Percentiles rank a stretch among this genome's conserved stretches.
Conservation (phyloP, 2,329 filamentous ascomycete genomes). For the Ambrosiella xylebori region DNA sequence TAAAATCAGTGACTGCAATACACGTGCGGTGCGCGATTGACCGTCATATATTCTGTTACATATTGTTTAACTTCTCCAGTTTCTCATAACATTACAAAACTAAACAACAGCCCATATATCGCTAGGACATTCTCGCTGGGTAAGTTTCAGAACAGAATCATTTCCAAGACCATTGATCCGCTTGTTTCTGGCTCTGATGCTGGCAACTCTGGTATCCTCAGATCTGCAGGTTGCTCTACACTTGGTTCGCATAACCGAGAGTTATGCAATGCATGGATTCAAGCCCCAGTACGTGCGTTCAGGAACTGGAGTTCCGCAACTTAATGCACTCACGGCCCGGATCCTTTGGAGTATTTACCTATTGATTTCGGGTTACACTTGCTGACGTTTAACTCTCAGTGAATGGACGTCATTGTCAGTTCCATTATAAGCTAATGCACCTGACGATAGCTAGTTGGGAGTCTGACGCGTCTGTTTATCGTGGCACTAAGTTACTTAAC, state of each 20-base stretch:
- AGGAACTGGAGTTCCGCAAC: not conserved
- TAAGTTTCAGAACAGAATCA: not conserved
- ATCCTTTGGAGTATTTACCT: not conserved
- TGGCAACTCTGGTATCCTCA: not conserved
- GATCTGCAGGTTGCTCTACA: not conserved
- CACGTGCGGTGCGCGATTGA: no score
- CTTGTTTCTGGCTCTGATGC: not conserved
- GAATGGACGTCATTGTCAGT: not conserved
- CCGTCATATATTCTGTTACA: no score
- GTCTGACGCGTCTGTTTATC: no score
- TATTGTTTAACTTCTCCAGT: no score
- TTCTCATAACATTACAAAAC: no score
- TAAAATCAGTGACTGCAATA: no score
- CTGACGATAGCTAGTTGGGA: not conserved
- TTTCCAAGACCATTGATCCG: not conserved
- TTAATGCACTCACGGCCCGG: not conserved
- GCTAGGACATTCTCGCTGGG: no score
- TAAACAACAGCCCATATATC: no score
- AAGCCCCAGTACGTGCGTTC: not conserved
- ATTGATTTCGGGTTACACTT: not conserved
- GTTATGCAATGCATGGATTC: not conserved
- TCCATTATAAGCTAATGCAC: not conserved
- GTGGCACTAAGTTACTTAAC: no score
- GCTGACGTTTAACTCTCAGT: not conserved
- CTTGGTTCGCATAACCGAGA: conserved; percentile 5